These are phyloP conservation scores for Termitomyces sp. DNA, from an alignment of 768 basidiomycete species.

Conservation along the genomic window DNA sequence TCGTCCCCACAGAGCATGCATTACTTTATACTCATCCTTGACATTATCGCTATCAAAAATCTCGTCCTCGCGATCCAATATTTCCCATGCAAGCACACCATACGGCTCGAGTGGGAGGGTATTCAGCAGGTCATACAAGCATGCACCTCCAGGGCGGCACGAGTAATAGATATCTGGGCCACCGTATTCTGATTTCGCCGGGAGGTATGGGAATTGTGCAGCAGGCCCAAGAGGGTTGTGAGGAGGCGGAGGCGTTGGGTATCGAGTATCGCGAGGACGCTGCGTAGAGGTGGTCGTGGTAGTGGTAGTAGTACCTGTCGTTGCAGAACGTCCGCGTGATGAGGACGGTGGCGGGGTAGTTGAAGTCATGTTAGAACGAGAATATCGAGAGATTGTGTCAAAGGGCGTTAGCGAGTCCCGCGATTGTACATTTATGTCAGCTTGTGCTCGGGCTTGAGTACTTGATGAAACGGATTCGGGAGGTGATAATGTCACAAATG, in stretches of 20 bases:
- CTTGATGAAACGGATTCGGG: background rate
- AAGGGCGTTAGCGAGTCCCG: slow-evolving; percentile 1
- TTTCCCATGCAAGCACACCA: slow-evolving; percentile 64
- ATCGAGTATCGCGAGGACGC: slow-evolving; percentile 14
- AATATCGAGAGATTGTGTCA: background rate
- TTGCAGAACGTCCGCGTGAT: slow-evolving; percentile 10
- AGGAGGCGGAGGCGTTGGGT: slow-evolving; percentile 35
- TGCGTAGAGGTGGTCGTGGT: slow-evolving; percentile 5
- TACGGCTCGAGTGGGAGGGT: slow-evolving; percentile 54
- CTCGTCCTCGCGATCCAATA: slow-evolving; percentile 72
- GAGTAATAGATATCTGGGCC: slow-evolving; percentile 48
- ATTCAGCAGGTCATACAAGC: slow-evolving; percentile 59
- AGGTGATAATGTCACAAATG: slow-evolving; percentile 11
- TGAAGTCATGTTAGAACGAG: slow-evolving; percentile 4
- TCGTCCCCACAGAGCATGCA: slow-evolving; percentile 71
- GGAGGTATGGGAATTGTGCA: slow-evolving; percentile 44
- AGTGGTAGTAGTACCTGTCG: slow-evolving; percentile 4
- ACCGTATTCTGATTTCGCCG: slow-evolving; percentile 39
- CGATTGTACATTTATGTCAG: background rate
- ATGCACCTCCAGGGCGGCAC: slow-evolving; percentile 61
- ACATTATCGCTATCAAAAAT: slow-evolving; percentile 69
- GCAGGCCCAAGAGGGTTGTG: slow-evolving; percentile 47
- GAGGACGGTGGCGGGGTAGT: background rate
- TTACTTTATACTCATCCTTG: slow-evolving; percentile 71
- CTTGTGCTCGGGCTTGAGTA: background rate